Conservation (phyloP, 345 rosid species). For the Triadica sebifera region DNA sequence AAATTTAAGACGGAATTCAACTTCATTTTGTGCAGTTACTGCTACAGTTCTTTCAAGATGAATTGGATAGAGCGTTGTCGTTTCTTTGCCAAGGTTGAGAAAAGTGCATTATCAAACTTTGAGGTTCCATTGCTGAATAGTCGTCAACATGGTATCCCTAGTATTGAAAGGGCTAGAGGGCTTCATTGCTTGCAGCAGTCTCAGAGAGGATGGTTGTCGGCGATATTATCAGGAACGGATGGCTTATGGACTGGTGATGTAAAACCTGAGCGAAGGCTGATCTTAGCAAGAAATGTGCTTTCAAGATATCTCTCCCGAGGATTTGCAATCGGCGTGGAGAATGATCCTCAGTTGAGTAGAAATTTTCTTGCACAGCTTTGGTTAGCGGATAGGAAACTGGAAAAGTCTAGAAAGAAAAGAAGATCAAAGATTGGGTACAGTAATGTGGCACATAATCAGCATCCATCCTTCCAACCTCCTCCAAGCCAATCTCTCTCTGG, state of each 20-base stretch:
- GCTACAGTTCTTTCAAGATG: neutral
- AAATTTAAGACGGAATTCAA: neutral
- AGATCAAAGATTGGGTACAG: slow-evolving; percentile 18
- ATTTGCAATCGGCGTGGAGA: slow-evolving; percentile 18
- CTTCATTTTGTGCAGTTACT: neutral
- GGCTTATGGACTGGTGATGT: no score
- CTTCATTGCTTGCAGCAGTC: no score
- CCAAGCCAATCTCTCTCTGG: slow-evolving; percentile 60
- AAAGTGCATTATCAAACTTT: neutral
- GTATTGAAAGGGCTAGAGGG: no score
- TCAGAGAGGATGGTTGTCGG: no score
- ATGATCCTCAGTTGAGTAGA: slow-evolving; percentile 42
- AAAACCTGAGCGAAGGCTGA: no score
- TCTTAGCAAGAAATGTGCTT: neutral
- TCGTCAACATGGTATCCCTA: neutral
- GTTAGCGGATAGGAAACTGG: slow-evolving; percentile 53
- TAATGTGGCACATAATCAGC: neutral
- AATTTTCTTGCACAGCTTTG: slow-evolving; percentile 59
- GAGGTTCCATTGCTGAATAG: neutral
- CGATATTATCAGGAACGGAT: no score
- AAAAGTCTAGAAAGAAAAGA: slow-evolving; percentile 37
- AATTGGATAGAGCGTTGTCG: slow-evolving; percentile 5
- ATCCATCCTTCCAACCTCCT: slow-evolving; percentile 47
- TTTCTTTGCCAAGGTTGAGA: slow-evolving; percentile 4
- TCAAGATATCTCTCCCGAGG: slow-evolving; percentile 15